Evolutionary conservation across 169 alveolate genomes (phyloP), one percentile per base, ranked within the genome.

Genomic region (Cystoisospora suis): DNA sequence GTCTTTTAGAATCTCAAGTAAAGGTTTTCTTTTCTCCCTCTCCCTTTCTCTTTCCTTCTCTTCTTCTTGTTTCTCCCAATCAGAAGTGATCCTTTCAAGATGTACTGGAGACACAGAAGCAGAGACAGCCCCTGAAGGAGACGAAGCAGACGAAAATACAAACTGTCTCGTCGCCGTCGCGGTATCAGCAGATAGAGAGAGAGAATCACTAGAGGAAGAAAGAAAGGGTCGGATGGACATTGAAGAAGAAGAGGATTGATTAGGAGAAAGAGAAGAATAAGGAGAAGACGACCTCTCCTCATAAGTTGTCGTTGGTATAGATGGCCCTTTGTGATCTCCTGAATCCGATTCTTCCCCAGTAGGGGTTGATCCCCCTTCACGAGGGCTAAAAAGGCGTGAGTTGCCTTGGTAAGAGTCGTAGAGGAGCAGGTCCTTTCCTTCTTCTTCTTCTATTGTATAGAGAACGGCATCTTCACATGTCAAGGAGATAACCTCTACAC

Each of bases 391-490:
- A 69, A 79, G n/a, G 65, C 46, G 7, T 7, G 44, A 6, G 42
- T 79, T 49, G 90, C 65, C n/a, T n/a, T n/a, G n/a, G n/a, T n/a
- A n/a, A n/a, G n/a, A n/a, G 38, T 56, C 44, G 49, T 3, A 34
- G 9, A 38, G 45, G 46, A 83, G 27, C 36, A 32, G 46, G 9
- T 12, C 40, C 49, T 3, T 75, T 15, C 69, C 5, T 42, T 45
- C 75, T 44, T 53, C 46, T 34, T 36, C 53, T 36, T 69, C 40
- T 0, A 79, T 49, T 34, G 87, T 32, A 65, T 56, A 88, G 15
- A 88, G 88, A 53, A 88, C 72, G 38, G 92, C 42, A n/a, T 81
- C 92, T 58, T 88, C 88, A 34, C 88, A 77, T 3, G 88, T 88
- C 40, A 88, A 44, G 36, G 70, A 34, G 58, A 34, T 3, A 27